Evolutionary conservation across 1,284 basidiomycete genomes (phyloP), one percentile per base, ranked within the genome.

Genomic region (Ceratobasidium sp.): DNA sequence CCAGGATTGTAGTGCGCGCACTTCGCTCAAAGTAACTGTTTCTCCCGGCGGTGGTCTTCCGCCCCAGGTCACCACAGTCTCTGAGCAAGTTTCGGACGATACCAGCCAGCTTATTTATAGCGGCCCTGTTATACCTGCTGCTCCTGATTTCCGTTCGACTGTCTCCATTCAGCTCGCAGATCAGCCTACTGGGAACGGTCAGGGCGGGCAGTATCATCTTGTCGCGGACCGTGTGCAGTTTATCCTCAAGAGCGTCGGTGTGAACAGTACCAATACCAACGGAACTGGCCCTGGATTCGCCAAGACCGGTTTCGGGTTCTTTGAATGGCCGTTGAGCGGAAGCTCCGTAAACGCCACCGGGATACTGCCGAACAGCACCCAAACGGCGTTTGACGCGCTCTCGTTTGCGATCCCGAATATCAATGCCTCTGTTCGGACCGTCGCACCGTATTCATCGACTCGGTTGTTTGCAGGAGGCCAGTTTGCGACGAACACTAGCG

Each of bases 381-480:
- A 94, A 84, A 97, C 95, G 1, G 80, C 88, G 1, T 84, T 95
- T 28, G 94, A 96, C 80, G 82, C 84, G 85, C 93, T 69, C 92
- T 92, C 1, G 87, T 70, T 81, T 58, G 56, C 75, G 23, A 72
- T 78, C 18, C 53, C 82, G 5, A 84, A 85, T 3, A 82, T 86
- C 20, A 83, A 87, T 28, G 86, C 86, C 72, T 85, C 91, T 18
- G 87, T 91, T 28, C 82, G 84, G 53, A 86, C 92, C 20, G 89
- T 94, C 77, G 91, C 88, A 0, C 89, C 93, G 56, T 89, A 94
- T 83, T 83, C 90, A 4, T 92, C 91, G 6, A 91, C 91, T 33
- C 86, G 95, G 56, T 95, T 94, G 85, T 85, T 97, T 58, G 96
- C 91, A 49, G 97, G 97, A 18, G 87, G 89, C 78, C 97, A 98